Evolutionary conservation across 768 basidiomycete species (phyloP).

Genomic region (Botryobasidium botryosum): DNA sequence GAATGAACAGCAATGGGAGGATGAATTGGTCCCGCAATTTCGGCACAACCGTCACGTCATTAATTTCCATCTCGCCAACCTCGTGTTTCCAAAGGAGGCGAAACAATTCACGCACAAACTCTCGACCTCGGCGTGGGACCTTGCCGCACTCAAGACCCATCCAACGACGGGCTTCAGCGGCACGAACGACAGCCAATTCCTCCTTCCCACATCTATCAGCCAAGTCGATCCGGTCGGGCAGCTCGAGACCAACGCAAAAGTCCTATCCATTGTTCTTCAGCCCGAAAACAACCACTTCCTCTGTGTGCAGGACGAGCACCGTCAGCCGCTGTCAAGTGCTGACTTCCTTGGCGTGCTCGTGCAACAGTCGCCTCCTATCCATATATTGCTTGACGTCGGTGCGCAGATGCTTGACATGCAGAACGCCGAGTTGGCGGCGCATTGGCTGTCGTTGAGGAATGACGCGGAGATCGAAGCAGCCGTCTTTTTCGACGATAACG

Average conservation of each 20-base stretch:
- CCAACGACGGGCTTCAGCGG: conserved; percentile 37
- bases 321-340: neutral
- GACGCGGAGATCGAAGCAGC: neutral
- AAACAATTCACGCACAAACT: conserved; percentile 33
- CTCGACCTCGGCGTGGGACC: conserved; percentile 36
- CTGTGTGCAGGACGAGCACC: too few relatives aligned
- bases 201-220: conserved; percentile 4
- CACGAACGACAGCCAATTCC: conserved; percentile 31
- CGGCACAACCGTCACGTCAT: conserved; percentile 23
- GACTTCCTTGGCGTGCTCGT: neutral
- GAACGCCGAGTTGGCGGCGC: neutral
- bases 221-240: conserved; percentile 2
- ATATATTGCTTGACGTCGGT: conserved; percentile 1
- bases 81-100: conserved; percentile 35
- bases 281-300: conserved; percentile 2
- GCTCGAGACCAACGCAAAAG: conserved; percentile 1
- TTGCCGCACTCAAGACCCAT: conserved; percentile 24
- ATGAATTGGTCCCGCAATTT: conserved; percentile 15
- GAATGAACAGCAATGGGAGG: neutral
- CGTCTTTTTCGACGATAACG: conserved; percentile 4
- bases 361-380: neutral
- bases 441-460: conserved; percentile 5
- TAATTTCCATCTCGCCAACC: conserved; percentile 29
- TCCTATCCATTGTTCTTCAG: conserved; percentile 1
- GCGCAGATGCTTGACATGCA: conserved; percentile 1